phyloP scores from a whole-genome alignment of 495 filamentous ascomycete species.

The Neurospora intermedia region DNA sequence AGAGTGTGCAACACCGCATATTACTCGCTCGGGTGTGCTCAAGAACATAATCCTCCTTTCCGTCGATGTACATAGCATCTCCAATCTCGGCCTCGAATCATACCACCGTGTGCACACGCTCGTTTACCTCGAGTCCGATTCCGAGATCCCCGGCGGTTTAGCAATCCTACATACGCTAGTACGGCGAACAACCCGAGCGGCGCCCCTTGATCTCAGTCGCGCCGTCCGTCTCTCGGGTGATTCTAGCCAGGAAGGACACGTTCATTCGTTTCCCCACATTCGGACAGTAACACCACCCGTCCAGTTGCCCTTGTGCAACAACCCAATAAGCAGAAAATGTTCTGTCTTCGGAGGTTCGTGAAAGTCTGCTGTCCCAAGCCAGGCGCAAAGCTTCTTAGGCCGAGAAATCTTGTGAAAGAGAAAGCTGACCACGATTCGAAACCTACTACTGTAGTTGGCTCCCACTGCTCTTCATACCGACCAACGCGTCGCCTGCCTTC shows the following conservation, averaged over 20 bases:
- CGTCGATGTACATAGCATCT: not conserved
- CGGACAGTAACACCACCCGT: not conserved
- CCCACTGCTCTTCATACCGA: conserved; percentile 63
- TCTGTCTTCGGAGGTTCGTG: conserved; percentile 71
- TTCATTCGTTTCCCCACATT: not conserved
- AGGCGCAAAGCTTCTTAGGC: not conserved
- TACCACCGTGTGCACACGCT: not conserved
- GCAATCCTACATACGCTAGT: not conserved
- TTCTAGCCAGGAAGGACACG: not conserved
- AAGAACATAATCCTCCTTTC: not conserved
- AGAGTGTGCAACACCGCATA: not conserved
- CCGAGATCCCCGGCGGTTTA: not conserved
- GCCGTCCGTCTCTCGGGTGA: not conserved
- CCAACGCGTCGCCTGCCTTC: conserved; percentile 73
- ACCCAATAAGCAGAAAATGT: conserved; percentile 41
- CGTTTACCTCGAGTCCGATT: not conserved
- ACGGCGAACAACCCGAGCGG: not conserved
- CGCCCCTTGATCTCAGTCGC: not conserved
- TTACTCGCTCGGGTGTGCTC: not conserved
- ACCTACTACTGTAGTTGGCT: conserved; percentile 44
- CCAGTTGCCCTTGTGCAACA: not conserved
- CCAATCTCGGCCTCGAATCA: not conserved
- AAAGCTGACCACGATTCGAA: not conserved
- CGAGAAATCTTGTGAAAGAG: not conserved
- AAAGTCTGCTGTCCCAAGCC: not conserved